phyloP scores from a whole-genome alignment of 495 filamentous ascomycete genomes.

The Cercophora samala region DNA sequence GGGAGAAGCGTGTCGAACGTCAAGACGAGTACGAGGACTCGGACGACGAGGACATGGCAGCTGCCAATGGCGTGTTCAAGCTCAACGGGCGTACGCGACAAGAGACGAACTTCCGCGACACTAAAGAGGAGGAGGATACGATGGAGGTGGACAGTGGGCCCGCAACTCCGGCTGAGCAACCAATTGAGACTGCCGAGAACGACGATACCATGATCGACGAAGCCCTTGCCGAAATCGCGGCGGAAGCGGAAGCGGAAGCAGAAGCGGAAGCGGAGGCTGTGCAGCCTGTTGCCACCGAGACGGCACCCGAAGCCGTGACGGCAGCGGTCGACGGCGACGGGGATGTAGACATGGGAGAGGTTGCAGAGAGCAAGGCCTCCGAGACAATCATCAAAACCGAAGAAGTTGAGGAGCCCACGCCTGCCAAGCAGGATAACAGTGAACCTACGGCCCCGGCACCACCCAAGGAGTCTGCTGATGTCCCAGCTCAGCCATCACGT shows the following conservation, averaged over 20 bases:
- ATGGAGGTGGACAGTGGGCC: conserved; percentile 60
- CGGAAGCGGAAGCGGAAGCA: conserved; percentile 13
- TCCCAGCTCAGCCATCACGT: conserved; percentile 3
- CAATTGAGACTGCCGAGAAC: conserved; percentile 47
- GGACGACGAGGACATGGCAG: conserved; percentile 83
- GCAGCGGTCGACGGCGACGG: conserved; percentile 32
- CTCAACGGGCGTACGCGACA: conserved; percentile 54
- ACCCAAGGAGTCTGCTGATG: background rate
- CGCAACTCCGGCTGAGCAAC: conserved; percentile 46
- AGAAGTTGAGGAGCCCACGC: conserved; percentile 25
- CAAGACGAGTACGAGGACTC: conserved; percentile 78
- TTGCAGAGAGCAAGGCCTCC: conserved; percentile 18
- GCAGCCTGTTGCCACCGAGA: conserved; percentile 14
- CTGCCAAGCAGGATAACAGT: conserved; percentile 8
- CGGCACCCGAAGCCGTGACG: background rate
- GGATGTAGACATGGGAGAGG: conserved; percentile 39
- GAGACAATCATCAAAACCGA: conserved; percentile 35
- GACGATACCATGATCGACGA: conserved; percentile 66
- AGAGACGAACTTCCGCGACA: conserved; percentile 68
- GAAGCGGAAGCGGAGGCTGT: conserved; percentile 7
- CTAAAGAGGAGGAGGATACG: conserved; percentile 59
- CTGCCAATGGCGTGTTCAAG: conserved; percentile 68
- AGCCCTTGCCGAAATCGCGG: conserved; percentile 30
- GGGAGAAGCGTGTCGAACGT: conserved; percentile 72
- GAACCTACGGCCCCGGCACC: background rate